phyloP scores from a whole-genome alignment of 2,329 filamentous ascomycete genomes.

The Blastomyces parvus region DNA sequence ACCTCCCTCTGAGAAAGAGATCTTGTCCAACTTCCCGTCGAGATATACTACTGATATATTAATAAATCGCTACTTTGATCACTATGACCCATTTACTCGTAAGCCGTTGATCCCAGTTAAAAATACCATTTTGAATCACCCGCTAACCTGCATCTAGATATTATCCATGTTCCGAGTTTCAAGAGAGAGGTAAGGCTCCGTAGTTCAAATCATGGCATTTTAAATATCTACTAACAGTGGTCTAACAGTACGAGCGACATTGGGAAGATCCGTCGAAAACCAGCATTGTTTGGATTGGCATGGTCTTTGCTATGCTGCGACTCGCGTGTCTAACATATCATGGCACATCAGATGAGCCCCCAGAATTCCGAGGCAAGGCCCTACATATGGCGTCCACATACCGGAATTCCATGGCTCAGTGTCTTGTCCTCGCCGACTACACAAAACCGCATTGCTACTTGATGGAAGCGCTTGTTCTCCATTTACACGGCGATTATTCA shows the following conservation, averaged over 20 bases:
- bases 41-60: constrained; percentile 77
- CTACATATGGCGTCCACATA: constrained; percentile 38
- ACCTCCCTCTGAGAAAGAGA: constrained; percentile 62
- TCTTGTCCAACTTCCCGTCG: constrained; percentile 68
- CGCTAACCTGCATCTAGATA: constrained; percentile 40
- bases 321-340: constrained; percentile 55
- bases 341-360: constrained; percentile 52
- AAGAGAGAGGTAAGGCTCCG: constrained; percentile 52
- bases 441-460: constrained; percentile 51
- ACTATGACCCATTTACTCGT: constrained; percentile 55
- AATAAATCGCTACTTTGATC: constrained; percentile 85
- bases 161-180: constrained; percentile 78
- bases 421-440: constrained; percentile 53
- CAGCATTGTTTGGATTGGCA: constrained; percentile 51
- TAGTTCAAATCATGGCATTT: neutral
- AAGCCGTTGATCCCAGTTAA: constrained; percentile 29
- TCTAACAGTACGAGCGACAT: constrained; percentile 49
- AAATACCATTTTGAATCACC: neutral
- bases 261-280: constrained; percentile 51
- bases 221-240: constrained; percentile 8
- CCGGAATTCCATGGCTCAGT: constrained; percentile 52
- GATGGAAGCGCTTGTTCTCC: constrained; percentile 53
- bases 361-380: constrained; percentile 51
- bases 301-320: constrained; percentile 57
- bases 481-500: constrained; percentile 53